Evolutionary conservation across 495 filamentous ascomycete species (phyloP).

Genomic region (Hypoxylon lienhwacheense): DNA sequence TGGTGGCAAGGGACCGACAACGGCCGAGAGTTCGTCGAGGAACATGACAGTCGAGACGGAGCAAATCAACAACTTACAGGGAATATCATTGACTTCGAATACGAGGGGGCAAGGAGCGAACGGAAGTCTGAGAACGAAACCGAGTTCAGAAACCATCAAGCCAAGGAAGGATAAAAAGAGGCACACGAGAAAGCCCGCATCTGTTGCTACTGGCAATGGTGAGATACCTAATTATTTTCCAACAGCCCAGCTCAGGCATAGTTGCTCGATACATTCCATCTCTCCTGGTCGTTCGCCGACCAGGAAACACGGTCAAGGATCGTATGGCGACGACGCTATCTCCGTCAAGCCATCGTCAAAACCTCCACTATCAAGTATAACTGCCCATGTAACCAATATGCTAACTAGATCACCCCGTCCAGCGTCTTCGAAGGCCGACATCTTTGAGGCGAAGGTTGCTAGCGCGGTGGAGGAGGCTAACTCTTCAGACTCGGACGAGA

Average conservation of each 20-base stretch:
- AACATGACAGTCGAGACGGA: slow-evolving; percentile 99
- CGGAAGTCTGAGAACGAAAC: slow-evolving; percentile 80
- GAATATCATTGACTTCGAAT: slow-evolving; percentile 75
- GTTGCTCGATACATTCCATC: slow-evolving; percentile 43
- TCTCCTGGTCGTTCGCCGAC: slow-evolving; percentile 38
- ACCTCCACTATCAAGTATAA: slow-evolving; percentile 36
- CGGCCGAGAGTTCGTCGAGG: slow-evolving; percentile 71
- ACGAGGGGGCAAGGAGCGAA: slow-evolving; percentile 63
- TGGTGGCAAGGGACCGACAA: slow-evolving; percentile 53
- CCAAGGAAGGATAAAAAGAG: slow-evolving; percentile 92
- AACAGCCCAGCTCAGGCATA: slow-evolving; percentile 40
- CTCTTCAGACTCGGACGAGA: slow-evolving; percentile 96
- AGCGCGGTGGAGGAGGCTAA: slow-evolving; percentile 90
- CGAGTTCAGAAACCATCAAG: slow-evolving; percentile 89
- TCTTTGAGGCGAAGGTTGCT: slow-evolving; percentile 95
- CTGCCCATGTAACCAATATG: slow-evolving; percentile 47
- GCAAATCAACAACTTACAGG: slow-evolving; percentile 88
- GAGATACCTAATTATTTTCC: slow-evolving; percentile 48
- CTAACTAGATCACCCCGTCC: slow-evolving; percentile 53
- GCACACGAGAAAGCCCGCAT: slow-evolving; percentile 71
- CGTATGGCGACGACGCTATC: slow-evolving; percentile 36
- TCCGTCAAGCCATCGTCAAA: slow-evolving; percentile 13
- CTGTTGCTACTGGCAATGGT: slow-evolving; percentile 72
- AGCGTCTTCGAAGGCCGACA: slow-evolving; percentile 95
- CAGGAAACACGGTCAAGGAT: slow-evolving; percentile 44